Conservation (phyloP, 148 eudicot species). For the Limonium bicolor region DNA sequence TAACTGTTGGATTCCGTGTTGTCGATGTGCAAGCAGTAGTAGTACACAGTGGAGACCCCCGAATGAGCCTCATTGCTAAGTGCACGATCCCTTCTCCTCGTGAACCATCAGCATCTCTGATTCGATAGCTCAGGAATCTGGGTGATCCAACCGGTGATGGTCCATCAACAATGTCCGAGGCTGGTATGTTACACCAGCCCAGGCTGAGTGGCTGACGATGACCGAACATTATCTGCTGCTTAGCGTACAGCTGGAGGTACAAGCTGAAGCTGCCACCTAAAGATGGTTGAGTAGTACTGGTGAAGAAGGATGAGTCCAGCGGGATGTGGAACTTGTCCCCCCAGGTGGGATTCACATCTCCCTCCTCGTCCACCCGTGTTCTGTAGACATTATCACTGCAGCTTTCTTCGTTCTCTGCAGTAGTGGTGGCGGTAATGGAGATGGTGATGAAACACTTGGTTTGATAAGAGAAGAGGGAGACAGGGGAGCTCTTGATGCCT, state of each 20-base stretch:
- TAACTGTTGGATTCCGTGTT: too few relatives aligned
- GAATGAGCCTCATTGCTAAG: constrained; percentile 23
- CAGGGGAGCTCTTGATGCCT: constrained; percentile 21
- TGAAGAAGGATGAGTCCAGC: constrained; percentile 21
- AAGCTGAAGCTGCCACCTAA: constrained; percentile 13
- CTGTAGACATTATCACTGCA: constrained; percentile 14
- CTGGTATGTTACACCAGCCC: constrained; percentile 55
- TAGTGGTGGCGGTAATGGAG: constrained; percentile 18
- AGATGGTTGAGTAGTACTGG: too few relatives aligned
- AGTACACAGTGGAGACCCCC: constrained; percentile 1
- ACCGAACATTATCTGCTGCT: constrained; percentile 21
- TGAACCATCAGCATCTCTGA: constrained; percentile 35
- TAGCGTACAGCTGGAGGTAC: constrained; percentile 23
- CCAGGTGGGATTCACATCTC: constrained; percentile 46
- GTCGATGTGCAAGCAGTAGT: too few relatives aligned
- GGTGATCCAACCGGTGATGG: constrained; percentile 15
- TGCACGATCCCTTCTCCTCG: constrained; percentile 42
- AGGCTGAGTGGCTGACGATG: constrained; percentile 9
- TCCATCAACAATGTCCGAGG: constrained; percentile 26
- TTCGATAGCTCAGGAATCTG: constrained; percentile 40
- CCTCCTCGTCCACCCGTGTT: constrained; percentile 29
- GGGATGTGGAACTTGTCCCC: constrained; percentile 37
- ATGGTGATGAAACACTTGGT: constrained; percentile 32
- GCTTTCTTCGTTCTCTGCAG: constrained; percentile 4
- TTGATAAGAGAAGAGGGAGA: constrained; percentile 13